phyloP scores from a whole-genome alignment of 495 filamentous ascomycete genomes.

The Glarea lozoyensis region DNA sequence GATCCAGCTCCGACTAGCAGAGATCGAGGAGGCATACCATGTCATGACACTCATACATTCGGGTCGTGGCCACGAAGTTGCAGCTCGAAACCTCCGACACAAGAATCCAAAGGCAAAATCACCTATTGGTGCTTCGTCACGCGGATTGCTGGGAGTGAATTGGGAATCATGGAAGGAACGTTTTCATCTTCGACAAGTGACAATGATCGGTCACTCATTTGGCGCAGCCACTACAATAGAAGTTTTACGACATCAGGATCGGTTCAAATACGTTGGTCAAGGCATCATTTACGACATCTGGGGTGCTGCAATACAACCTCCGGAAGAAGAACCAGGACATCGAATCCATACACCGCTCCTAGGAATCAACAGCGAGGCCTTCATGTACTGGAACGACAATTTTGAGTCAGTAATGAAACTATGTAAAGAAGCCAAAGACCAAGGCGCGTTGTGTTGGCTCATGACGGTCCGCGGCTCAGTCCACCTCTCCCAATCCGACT shows the following conservation, averaged over 20 bases:
- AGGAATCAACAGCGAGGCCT: constrained; percentile 52
- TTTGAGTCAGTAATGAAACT: constrained; percentile 39
- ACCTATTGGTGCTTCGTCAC: constrained; percentile 33
- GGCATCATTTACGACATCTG: constrained; percentile 53
- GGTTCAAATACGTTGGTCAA: constrained; percentile 30
- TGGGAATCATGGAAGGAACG: constrained; percentile 8
- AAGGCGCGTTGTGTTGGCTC: constrained; percentile 43
- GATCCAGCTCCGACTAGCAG: constrained; percentile 60
- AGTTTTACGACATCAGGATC: constrained; percentile 36
- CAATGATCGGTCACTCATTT: constrained; percentile 67
- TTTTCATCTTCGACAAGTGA: constrained; percentile 46
- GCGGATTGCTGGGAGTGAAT: constrained; percentile 36
- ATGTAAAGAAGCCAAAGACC: constrained; percentile 38
- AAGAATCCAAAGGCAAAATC: constrained; percentile 39
- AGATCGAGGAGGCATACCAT: constrained; percentile 54
- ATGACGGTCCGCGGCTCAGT: constrained; percentile 50
- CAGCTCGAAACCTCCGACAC: constrained; percentile 32
- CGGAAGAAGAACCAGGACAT: constrained; percentile 27
- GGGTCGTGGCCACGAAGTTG: constrained; percentile 35
- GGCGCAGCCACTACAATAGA: constrained; percentile 53
- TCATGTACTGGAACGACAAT: constrained; percentile 52
- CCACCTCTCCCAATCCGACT: constrained; percentile 49
- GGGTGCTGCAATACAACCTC: constrained; percentile 32
- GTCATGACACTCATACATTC: constrained; percentile 42
- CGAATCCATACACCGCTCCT: constrained; percentile 40